phyloP scores from a whole-genome alignment of 495 filamentous ascomycete genomes.

The Pseudomonodictys pantanalensis region DNA sequence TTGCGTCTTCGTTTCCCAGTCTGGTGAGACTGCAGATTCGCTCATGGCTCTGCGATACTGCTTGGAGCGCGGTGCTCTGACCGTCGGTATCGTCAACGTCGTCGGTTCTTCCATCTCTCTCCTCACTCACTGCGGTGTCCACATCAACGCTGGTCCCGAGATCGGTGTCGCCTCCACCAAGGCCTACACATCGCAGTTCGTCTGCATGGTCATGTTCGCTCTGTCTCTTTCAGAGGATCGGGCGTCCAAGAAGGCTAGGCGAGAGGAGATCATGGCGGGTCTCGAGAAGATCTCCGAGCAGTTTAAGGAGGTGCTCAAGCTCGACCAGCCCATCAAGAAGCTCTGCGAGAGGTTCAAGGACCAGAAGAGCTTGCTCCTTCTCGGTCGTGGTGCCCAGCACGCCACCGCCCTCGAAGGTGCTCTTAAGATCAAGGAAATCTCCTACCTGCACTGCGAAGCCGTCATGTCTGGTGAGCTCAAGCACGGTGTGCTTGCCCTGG shows the following conservation, averaged over 20 bases:
- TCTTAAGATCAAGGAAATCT: constrained; percentile 99
- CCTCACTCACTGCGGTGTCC: constrained; percentile 97
- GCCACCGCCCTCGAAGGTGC: constrained; percentile 97
- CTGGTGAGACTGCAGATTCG: constrained; percentile 98
- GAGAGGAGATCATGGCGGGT: constrained; percentile 96
- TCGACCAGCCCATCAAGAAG: constrained; percentile 90
- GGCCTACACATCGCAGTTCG: constrained; percentile 97
- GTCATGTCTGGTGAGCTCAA: constrained; percentile 99
- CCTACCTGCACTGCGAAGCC: constrained; percentile 97
- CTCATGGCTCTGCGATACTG: constrained; percentile 96
- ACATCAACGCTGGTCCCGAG: constrained; percentile 98
- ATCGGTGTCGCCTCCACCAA: constrained; percentile 99
- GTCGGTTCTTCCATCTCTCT: constrained; percentile 98
- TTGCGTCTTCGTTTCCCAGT: constrained; percentile 98
- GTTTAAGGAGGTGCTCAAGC: constrained; percentile 83
- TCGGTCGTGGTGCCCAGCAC: constrained; percentile 93
- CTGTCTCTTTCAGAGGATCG: constrained; percentile 93
- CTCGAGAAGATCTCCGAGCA: constrained; percentile 81
- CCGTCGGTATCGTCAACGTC: constrained; percentile 96
- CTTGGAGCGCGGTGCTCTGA: constrained; percentile 92
- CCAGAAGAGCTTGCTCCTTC: constrained; percentile 90
- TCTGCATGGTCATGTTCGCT: constrained; percentile 99
- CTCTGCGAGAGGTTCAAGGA: constrained; percentile 90
- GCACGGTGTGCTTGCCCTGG: constrained; percentile 94
- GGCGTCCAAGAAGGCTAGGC: constrained; percentile 85